Base-by-base conservation (phyloP, 116 monocot genomes). In the Papilionanthe hybrid region DNA sequence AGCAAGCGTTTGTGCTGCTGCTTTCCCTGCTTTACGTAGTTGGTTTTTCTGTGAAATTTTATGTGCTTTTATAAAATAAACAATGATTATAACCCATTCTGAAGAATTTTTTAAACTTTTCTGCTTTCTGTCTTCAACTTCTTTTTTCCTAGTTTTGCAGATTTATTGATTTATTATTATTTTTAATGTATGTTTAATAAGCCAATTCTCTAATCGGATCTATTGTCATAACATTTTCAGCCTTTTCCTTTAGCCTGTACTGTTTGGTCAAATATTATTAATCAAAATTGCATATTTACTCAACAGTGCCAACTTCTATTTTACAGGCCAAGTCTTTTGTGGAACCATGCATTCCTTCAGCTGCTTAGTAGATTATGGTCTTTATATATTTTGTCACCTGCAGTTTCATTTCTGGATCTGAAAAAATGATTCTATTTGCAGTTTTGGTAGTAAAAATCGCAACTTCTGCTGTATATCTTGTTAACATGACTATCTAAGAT, bases 401-500 rank as follows among this genome's bases (percentile, higher is more conserved):
- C 37, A 32, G 13, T 17, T 71, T 71, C 71, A 32, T 71, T 71
- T 71, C 71, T 71, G 9, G 42, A 32, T 73, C 79, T 25, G 20
- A 55, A 44, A 65, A 78, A 49, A 47, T 37, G 50, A 69, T 78
- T 66, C 47, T 84, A 47, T 43, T 60, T 48, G 13, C 10, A 48
- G 22, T n/a, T 20, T 60, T 85, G 75, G 19, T 73, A 29, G 20
- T 65, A n/a, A 22, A 79, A 3, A 27, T 19, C 11, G 17, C 56
- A 65, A 22, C 27, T 56, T 29, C 81, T 76, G 65, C 43, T 79
- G 76, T 81, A 56, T 76, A 37, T 69, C 79, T 82, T 60, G 5
- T 69, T 47, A 37, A 50, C 30, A 58, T 78, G 81, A 77, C 56
- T 49, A 56, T 79, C 47, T 83, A 32, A 81, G 75, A 83, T 55